Base-by-base conservation (phyloP, 345 rosid species). In the Lepidium didymum region DNA sequence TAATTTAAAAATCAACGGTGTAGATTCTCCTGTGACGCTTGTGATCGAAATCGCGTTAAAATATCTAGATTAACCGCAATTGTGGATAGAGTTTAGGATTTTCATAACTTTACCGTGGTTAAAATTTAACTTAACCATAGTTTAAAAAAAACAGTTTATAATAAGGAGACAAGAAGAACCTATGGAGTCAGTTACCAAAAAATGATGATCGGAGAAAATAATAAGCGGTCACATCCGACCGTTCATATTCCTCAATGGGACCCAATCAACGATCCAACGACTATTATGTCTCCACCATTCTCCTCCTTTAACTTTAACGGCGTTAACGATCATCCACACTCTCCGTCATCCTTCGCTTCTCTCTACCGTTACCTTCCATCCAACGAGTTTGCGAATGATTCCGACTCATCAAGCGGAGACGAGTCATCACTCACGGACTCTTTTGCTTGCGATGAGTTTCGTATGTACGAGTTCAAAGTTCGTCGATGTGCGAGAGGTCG, bases 351-450 rank as follows among this genome's bases (percentile, higher is more conserved):
- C 10, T 70, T 86, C 23, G 52, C 81, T 11, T 79, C 92, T 18
- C 81, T 86, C 56, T 78, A 67, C 74, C 88, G 89, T 37, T 86
- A 64, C 79, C 87, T 90, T 5, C 90, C 92, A 35, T 90, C 97
- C 0, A 90, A 85, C 63, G 85, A 78, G 64, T 67, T 75, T 53
- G 65, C 66, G 5, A 70, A 68, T n/a, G 86, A 80, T 16, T 77
- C 81, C 0, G 87, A 82, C 50, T 74, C 81, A 5, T 46, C 64
- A 34, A 60, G 75, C 8, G 61, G 62, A 2, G 88, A 82, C 23
- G 85, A 79, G 27, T 67, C 77, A 3, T 70, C 77, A 3, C 31
- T 81, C 74, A 54, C 74, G 67, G 33, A 76, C 79, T 87, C 86
- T 2, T 82, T 78, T 44, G 69, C 86, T 1, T 87, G 90, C 71